Evolutionary conservation across 2,329 filamentous ascomycete genomes (phyloP), one percentile per base, ranked within the genome.

Genomic region (Fusarium euwallaceae): DNA sequence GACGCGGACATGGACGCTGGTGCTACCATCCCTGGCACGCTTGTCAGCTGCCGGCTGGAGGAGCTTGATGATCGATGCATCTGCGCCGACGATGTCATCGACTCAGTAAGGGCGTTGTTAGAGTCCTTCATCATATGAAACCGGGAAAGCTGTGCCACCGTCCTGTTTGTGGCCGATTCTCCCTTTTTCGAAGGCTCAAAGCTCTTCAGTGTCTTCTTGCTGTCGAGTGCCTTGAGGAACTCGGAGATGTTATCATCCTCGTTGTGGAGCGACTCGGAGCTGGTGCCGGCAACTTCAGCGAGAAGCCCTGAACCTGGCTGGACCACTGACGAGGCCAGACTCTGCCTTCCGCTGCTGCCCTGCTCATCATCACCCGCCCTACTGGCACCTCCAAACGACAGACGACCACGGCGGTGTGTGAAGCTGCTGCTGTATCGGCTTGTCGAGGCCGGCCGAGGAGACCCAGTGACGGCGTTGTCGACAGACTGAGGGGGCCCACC

Each of bases 221-320:
- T 92, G 70, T 98, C 96, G 8, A 99, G 87, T 71, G 95, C 89
- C 78, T 97, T 97, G 71, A 99, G 85, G 78, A 98, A 99, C 62
- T 97, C 95, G 0, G 94, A 95, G 45, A 99, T 97, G 73, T 97
- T 95, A 78, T 98, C 94, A 78, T 97, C 95, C 76, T 98, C 96
- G 0, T 92, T 88, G 71, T 91, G 89, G 56, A 92, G 86, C 3
- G 91, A 92, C 7, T 94, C 87, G 80, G 94, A 87, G 87, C 92
- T 87, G 80, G 92, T 86, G 3, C 88, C 91, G 11, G 90, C 92
- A 29, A 88, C 88, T 72, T 93, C 95, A 34, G 94, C 91, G 61
- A 97, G 87, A 32, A 97, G 86, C 3, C 93, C 95, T 2, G 95
- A 98, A 9, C 93, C 94, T 48, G 94, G 95, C 75, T 92, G 91